Conservation (phyloP, 129 eudicot genomes). For the Rutidosis leptorrhynchoides region DNA sequence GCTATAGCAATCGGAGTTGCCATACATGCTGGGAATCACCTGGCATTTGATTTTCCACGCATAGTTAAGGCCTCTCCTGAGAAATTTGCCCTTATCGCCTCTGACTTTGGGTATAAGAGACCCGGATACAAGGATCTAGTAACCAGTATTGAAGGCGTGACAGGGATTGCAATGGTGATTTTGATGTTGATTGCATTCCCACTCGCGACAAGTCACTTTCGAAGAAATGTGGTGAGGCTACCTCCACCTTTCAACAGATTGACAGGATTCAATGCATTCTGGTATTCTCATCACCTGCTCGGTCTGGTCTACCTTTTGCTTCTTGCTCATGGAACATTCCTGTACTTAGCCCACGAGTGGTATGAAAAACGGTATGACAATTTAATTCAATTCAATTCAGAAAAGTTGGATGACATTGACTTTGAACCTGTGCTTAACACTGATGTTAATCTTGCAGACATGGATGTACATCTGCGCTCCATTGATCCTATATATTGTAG, state of each 20-base stretch:
- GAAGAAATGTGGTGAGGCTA: constrained; percentile 63
- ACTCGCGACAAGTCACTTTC: constrained; percentile 64
- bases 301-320: constrained; percentile 76
- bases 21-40: constrained; percentile 76
- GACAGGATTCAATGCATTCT: constrained; percentile 93
- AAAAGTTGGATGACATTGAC: too few relatives aligned
- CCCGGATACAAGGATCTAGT: constrained; percentile 59
- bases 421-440: too few relatives aligned
- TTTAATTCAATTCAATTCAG: too few relatives aligned
- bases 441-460: constrained; percentile 49
- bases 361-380: constrained; percentile 70
- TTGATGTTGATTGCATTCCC: constrained; percentile 68
- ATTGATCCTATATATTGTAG: constrained; percentile 61
- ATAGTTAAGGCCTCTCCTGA: constrained; percentile 63
- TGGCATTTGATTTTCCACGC: constrained; percentile 88
- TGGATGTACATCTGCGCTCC: constrained; percentile 97
- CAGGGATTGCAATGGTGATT: constrained; percentile 81
- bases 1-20: constrained; percentile 69
- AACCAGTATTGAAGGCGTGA: constrained; percentile 60
- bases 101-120: constrained; percentile 55
- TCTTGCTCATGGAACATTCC: constrained; percentile 73
- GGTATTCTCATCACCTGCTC: constrained; percentile 96
- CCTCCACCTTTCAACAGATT: constrained; percentile 80
- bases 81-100: constrained; percentile 58
- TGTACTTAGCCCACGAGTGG: constrained; percentile 84